Conservation (phyloP, 164 flowering plant species). For the Kingdonia uniflora region DNA sequence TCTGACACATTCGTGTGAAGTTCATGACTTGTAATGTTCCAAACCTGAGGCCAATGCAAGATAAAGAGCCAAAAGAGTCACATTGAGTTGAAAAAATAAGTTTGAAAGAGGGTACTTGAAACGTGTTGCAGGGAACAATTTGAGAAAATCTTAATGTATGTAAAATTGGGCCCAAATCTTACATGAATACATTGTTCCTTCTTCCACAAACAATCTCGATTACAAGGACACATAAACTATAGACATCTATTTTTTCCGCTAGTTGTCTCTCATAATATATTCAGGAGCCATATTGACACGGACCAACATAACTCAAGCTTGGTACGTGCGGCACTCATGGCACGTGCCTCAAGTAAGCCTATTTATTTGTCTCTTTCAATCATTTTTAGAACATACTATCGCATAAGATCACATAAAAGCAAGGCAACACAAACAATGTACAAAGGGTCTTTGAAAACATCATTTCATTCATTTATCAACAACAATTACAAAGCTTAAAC, state of each 20-base stretch:
- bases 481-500: too few relatives aligned
- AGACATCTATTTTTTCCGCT: slow-evolving; percentile 15
- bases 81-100: not conserved
- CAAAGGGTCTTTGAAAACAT: too few relatives aligned
- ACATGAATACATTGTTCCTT: slow-evolving; percentile 13
- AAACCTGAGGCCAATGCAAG: slow-evolving; percentile 34
- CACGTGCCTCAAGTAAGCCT: too few relatives aligned
- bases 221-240: slow-evolving; percentile 13
- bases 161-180: slow-evolving; percentile 9
- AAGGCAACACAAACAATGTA: too few relatives aligned
- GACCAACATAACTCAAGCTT: too few relatives aligned
- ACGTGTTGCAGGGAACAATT: slow-evolving; percentile 25
- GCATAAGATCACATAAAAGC: too few relatives aligned
- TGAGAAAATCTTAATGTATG: slow-evolving; percentile 10
- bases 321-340: too few relatives aligned
- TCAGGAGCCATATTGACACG: slow-evolving; percentile 23
- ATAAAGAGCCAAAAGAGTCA: too few relatives aligned
- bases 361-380: too few relatives aligned
- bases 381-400: too few relatives aligned
- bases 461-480: too few relatives aligned
- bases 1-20: slow-evolving; percentile 45
- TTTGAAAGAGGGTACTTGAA: slow-evolving; percentile 13
- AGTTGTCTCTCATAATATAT: slow-evolving; percentile 16
- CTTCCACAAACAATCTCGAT: slow-evolving; percentile 15
- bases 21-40: slow-evolving; percentile 47